Conservation (phyloP, 2,329 filamentous ascomycete genomes). For the Pyrenochaeta sp. region DNA sequence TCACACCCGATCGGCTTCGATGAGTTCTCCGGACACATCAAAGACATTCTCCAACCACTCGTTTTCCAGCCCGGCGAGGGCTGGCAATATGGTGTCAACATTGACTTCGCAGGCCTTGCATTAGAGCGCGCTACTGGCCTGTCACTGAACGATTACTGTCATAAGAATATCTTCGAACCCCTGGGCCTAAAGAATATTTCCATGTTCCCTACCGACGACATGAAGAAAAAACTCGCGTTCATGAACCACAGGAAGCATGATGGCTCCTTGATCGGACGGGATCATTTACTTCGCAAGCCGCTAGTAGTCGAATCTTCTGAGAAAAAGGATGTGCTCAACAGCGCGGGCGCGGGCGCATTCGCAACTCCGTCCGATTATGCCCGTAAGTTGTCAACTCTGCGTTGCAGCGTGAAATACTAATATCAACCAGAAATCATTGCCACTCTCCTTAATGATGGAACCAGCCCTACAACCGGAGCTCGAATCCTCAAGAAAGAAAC, state of each 20-base stretch:
- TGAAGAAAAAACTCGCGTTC: conserved; percentile 64
- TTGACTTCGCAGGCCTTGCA: conserved; percentile 58
- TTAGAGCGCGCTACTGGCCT: conserved; percentile 55
- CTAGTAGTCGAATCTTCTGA: conserved; percentile 54
- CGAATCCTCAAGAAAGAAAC: conserved; percentile 65
- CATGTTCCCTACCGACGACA: conserved; percentile 64
- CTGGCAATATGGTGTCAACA: conserved; percentile 63
- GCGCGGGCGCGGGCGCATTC: conserved; percentile 69
- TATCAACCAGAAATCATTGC: conserved; percentile 63
- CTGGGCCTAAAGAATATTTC: conserved; percentile 59
- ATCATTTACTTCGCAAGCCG: conserved; percentile 62
- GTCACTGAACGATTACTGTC: conserved; percentile 55
- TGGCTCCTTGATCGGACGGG: conserved; percentile 48
- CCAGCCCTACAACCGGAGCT: conserved; percentile 62
- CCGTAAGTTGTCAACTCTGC: conserved; percentile 51
- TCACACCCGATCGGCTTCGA: conserved; percentile 62
- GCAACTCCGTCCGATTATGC: conserved; percentile 67
- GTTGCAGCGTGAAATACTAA: conserved; percentile 11
- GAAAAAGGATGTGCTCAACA: conserved; percentile 61
- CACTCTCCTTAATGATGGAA: conserved; percentile 70
- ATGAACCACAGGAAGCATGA: conserved; percentile 64
- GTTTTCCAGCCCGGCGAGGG: conserved; percentile 68
- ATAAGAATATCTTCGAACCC: conserved; percentile 55
- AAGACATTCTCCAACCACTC: conserved; percentile 63
- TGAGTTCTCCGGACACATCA: conserved; percentile 64